Base-by-base conservation (phyloP, 1,284 basidiomycete species). In the Leccinum subrobustum region DNA sequence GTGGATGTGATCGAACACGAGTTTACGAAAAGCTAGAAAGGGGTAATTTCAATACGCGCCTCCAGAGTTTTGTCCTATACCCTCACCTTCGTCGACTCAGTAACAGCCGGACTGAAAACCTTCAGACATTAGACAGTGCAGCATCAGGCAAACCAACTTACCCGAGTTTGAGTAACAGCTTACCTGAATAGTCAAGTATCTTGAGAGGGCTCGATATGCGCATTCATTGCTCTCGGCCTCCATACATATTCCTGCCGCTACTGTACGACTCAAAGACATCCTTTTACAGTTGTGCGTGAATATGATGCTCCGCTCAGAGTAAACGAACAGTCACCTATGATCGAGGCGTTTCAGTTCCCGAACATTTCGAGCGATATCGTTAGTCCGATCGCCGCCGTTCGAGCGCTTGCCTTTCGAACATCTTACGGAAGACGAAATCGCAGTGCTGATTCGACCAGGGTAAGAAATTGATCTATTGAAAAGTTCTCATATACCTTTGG, bases 391-490 rank as follows among this genome's bases (percentile, higher is more conserved):
- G 39, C 83, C 83, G 59, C 78, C 81, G 47, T 79, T 73, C 35
- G 6, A 78, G 73, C n/a, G 80, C 70, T 47, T 81, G 79, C 61
- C 83, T 82, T 73, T 90, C 88, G 66, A 91, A 91, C 83, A 91
- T 90, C 72, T 89, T 89, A 58, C 89, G 86, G 70, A 91, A 91
- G 12, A 91, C 84, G 66, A 90, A 91, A 70, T 91, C 86, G 53
- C 89, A 87, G 70, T 91, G 89, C 88, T 91, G 65, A 27, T 59
- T 52, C 47, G 58, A 50, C n/a, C 60, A 56, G 56, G 42, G 61
- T 60, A 57, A 73, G 68, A 63, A 59, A 54, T 6, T 42, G 48
- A 54, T 20, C 14, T 55, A 60, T 54, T 58, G n/a, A n/a, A 39
- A 55, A 58, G 56, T 57, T 57, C 57, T 57, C 39, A 42, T 29